Evolutionary conservation across 148 eudicot genomes (phyloP).

Genomic region (Nepenthes mirabilis): DNA sequence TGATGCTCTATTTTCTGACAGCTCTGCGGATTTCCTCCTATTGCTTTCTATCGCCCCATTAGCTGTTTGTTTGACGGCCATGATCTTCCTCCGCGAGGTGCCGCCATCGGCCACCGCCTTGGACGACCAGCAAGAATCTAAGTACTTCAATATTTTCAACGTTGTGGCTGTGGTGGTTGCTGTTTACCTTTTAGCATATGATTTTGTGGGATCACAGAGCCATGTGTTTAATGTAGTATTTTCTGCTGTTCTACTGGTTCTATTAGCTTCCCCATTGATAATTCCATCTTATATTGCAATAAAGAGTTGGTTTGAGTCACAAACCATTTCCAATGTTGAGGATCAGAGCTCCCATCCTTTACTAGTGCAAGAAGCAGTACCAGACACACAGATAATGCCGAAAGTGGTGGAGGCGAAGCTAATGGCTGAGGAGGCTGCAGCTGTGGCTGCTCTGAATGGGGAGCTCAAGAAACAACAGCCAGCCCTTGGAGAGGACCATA

Average conservation of each 20-base stretch:
- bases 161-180: conserved; percentile 50
- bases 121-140: conserved; percentile 34
- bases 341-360: conserved; percentile 27
- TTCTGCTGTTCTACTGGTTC: conserved; percentile 25
- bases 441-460: conserved; percentile 2
- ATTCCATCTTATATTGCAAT: conserved; percentile 39
- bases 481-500: conserved; percentile 82
- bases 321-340: conserved; percentile 27
- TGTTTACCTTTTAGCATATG: conserved; percentile 39
- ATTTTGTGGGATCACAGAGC: conserved; percentile 36
- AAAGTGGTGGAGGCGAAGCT: conserved; percentile 7
- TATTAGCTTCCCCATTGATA: conserved; percentile 42
- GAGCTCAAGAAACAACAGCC: conserved; percentile 30
- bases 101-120: conserved; percentile 32
- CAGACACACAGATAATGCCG: conserved; percentile 7
- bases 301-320: conserved; percentile 10
- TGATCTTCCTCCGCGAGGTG: conserved; percentile 51
- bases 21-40: conserved; percentile 45
- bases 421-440: conserved; percentile 9
- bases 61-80: conserved; percentile 44
- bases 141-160: conserved; percentile 29
- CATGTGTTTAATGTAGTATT: conserved; percentile 20
- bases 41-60: conserved; percentile 50
- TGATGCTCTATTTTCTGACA: conserved; percentile 39
- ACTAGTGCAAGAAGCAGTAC: conserved; percentile 14